These are phyloP conservation scores for Candida boleticola DNA, from an alignment of 805 yeast genomes.

Conservation along the genomic window DNA sequence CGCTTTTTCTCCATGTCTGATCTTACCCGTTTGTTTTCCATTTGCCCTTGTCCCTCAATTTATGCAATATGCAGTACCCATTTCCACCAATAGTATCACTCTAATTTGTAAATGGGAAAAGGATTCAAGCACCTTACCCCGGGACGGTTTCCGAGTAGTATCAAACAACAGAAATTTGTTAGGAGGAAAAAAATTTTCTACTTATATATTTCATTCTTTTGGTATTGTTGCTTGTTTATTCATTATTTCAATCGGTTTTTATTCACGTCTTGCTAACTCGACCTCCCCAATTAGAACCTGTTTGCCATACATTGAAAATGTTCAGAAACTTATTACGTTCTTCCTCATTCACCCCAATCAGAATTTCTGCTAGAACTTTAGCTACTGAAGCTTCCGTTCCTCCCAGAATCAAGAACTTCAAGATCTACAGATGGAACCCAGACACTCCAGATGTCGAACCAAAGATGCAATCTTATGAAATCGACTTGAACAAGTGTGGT, in stretches of 20 bases:
- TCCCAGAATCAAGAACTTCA: slow-evolving; percentile 72
- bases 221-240: too few relatives aligned
- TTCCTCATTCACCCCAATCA: slow-evolving; percentile 1
- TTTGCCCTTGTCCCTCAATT: background rate
- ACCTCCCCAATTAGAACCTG: background rate
- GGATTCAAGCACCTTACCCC: slow-evolving; percentile 4
- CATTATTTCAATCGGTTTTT: too few relatives aligned
- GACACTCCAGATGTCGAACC: slow-evolving; percentile 95
- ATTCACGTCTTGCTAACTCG: background rate
- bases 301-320: slow-evolving; percentile 1
- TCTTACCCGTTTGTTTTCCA: background rate
- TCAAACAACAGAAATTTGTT: too few relatives aligned
- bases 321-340: slow-evolving; percentile 4
- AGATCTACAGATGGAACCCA: slow-evolving; percentile 97
- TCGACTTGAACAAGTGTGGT: slow-evolving; percentile 89
- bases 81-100: slow-evolving; percentile 3
- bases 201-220: too few relatives aligned
- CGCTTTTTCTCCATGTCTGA: background rate
- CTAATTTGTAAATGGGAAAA: slow-evolving; percentile 6
- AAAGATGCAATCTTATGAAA: slow-evolving; percentile 72
- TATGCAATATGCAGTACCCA: background rate
- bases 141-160: slow-evolving; percentile 5
- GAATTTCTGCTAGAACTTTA: slow-evolving; percentile 24
- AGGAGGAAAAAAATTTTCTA: too few relatives aligned
- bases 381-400: slow-evolving; percentile 49